phyloP scores from a whole-genome alignment of 2,329 filamentous ascomycete species.

The Neoscytalidium dimidiatum region DNA sequence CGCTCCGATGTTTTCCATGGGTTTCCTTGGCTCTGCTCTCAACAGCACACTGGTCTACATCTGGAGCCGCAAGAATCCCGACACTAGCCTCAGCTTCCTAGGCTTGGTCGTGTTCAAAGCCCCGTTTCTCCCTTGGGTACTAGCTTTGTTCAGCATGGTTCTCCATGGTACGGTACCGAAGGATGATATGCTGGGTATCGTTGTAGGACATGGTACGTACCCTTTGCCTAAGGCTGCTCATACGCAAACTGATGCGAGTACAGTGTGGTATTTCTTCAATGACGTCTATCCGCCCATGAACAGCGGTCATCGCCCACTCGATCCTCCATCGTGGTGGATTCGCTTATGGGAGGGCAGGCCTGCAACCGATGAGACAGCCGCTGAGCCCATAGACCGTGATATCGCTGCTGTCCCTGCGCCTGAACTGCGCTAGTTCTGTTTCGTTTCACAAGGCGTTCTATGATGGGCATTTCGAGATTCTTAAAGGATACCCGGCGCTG shows the following conservation, averaged over 20 bases:
- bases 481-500: slow-evolving; percentile 16
- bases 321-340: slow-evolving; percentile 89
- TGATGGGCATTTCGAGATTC: background rate
- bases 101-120: slow-evolving; percentile 89
- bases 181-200: slow-evolving; percentile 93
- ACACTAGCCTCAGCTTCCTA: slow-evolving; percentile 82
- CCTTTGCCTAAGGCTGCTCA: slow-evolving; percentile 19
- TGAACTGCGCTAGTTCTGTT: slow-evolving; percentile 6
- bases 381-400: slow-evolving; percentile 13
- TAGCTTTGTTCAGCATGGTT: slow-evolving; percentile 90
- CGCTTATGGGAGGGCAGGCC: slow-evolving; percentile 68
- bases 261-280: slow-evolving; percentile 94
- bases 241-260: background rate
- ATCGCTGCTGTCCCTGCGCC: slow-evolving; percentile 16
- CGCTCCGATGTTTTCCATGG: slow-evolving; percentile 85
- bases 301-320: slow-evolving; percentile 79
- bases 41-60: slow-evolving; percentile 96
- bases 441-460: background rate
- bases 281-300: slow-evolving; percentile 95
- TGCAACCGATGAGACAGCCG: slow-evolving; percentile 4
- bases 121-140: slow-evolving; percentile 92
- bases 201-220: slow-evolving; percentile 76
- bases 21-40: slow-evolving; percentile 90
- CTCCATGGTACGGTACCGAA: slow-evolving; percentile 88
- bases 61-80: slow-evolving; percentile 93